Evolutionary conservation across 148 eudicot species (phyloP), one percentile per base, ranked within the genome.

Genomic region (Amaranthus palmeri): DNA sequence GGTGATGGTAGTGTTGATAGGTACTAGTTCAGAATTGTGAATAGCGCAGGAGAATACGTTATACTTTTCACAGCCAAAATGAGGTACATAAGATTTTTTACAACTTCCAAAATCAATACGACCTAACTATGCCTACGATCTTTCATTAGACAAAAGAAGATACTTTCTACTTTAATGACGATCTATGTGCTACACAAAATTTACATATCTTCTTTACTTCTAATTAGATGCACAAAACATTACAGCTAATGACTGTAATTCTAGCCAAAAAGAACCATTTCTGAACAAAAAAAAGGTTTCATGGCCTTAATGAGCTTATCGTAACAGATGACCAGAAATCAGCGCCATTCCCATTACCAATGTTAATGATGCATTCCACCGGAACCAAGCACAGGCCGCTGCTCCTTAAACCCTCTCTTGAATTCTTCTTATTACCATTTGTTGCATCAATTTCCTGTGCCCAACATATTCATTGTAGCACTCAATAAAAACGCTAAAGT

Each of bases 261-360:
- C 25, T 54, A 54, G 9, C 6, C n/a, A 17, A 47, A 6, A 5
- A 11, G 3, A 54, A 43, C 48, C 7, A 25, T 50, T 40, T 25
- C 13, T 65, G 2, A 15, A 36, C 13, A 61, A 40, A 43, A 0
- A 10, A 7, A 17, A 40, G 36, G 48, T 11, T 64, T 45, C 70
- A 58, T 25, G 56, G 25, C 52, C 36, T 36, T 4, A 76, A 48
- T 53, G 55, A 63, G 17, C 36, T 43, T 11, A 50, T 61, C 18
- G 73, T 13, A 53, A 74, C 69, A 49, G 75, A 74, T 61, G 82
- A 75, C 85, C 82, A 82, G 77, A 79, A 75, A 72, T 82, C 85
- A 13, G 85, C 85, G 5, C 79, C 82, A n/a, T 76, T 82, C 64
- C 15, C 53, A 54, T 59, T 72, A 8, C 45, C 75, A 18, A 72